Conservation (phyloP, 805 yeast genomes). For the Nakazawaea populi region DNA sequence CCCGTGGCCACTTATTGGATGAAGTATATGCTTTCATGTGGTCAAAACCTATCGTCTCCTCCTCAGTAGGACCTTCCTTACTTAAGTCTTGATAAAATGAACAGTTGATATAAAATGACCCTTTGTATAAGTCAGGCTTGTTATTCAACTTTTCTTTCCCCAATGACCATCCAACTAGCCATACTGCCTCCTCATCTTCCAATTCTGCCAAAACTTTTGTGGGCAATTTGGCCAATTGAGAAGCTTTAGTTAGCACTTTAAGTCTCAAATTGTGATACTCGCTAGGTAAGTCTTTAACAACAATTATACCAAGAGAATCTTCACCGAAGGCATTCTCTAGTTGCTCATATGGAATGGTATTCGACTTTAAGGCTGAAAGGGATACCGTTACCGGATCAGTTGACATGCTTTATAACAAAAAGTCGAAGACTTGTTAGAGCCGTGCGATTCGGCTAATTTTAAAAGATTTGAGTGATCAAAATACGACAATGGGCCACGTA, state of each 20-base stretch:
- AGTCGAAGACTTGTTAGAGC: too few species aligned
- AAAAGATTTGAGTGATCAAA: too few species aligned
- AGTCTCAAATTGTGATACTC: conserved; percentile 31
- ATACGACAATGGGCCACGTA: too few species aligned
- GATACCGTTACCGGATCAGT: conserved; percentile 26
- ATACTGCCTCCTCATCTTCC: conserved; percentile 43
- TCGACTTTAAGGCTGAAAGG: conserved; percentile 24
- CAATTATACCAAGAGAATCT: conserved; percentile 47
- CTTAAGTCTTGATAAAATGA: conserved; percentile 39
- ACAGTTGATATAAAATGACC: conserved; percentile 55
- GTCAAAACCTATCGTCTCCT: conserved; percentile 25
- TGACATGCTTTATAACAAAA: neutral
- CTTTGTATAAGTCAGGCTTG: conserved; percentile 43
- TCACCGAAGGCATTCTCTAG: conserved; percentile 47
- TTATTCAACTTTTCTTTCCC: conserved; percentile 45
- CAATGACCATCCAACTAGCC: conserved; percentile 58
- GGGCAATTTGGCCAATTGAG: conserved; percentile 35
- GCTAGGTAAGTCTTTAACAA: conserved; percentile 38
- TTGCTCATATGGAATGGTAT: conserved; percentile 21
- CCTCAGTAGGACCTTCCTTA: conserved; percentile 40
- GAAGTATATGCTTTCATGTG: conserved; percentile 39
- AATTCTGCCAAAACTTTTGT: conserved; percentile 25
- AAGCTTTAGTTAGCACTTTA: conserved; percentile 36
- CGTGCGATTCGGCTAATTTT: too few species aligned
- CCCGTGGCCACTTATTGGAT: conserved; percentile 48